Base-by-base conservation (phyloP, 805 yeast species). In the Suhomyces emberorum region DNA sequence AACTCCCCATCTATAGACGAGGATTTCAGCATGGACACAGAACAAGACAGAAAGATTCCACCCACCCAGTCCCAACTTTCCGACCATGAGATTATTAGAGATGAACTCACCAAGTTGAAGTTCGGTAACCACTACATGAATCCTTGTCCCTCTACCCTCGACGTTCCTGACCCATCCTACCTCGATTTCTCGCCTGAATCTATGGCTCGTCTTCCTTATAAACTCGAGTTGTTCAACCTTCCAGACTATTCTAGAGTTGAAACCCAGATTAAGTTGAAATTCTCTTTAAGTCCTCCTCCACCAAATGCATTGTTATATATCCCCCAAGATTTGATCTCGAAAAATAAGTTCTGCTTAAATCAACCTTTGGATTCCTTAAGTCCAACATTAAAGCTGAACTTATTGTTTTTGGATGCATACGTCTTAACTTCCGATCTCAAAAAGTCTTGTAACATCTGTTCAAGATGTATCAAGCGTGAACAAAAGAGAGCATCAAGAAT, bases 401-500 rank as follows among this genome's bases (percentile, higher is more conserved):
- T 82, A 54, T 61, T 85, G 23, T 80, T 66, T 55, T 65, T 91
- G 52, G 96, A 91, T 43, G 79, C 95, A 1, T 83, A 77, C 57
- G 91, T 88, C n/a, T 68, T 88, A 37, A 76, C 82, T 7, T 73
- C 86, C 15, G 72, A 61, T 42, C 49, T 59, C 37, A 47, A 46
- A 23, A 61, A 52, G 37, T 67, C 75, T 16, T 86, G 95, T 48
- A 79, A 80, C 50, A 88, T 88, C 49, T 91, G 98, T 65, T 55
- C 80, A 16, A 79, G 95, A 51, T 91, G 98, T 69, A 79, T 89
- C 53, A 83, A 88, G 59, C 75, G 98, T 53, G 98, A 91, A 56
- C 82, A 88, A 52, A 88, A 93, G 61, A 75, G 98, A 50, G 98
- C 98, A 1, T 81, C 91, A 23, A 77, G 98, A 59, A 79, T 95